Base-by-base conservation (phyloP, 805 yeast species). In the Grigorovia jiainica region DNA sequence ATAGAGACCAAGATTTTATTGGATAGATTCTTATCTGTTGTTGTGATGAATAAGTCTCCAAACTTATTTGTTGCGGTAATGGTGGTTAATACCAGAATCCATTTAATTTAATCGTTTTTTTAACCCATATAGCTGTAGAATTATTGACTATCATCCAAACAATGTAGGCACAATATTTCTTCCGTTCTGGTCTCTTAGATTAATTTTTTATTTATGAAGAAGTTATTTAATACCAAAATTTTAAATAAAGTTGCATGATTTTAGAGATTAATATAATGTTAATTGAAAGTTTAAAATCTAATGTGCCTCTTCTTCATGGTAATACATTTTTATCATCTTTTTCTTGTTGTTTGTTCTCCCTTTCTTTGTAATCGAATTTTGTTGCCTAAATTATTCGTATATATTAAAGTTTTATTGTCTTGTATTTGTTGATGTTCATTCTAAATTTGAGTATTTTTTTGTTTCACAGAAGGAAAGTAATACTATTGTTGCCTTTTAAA, bases 171-270 rank as follows among this genome's bases (percentile, higher is more conserved):
- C 65, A 55, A 48, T 50, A 43, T 50, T 50, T 58, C 60, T 55
- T 62, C 61, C 66, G 66, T 62, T 62, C 66, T 63, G 66, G 66
- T 62, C 61, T 62, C 66, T 62, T 62, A 61, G 66, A 62, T 54
- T 46, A 60, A 49, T 16, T n/a, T 43, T 52, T 42, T 55, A 55
- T 45, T 52, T 47, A 53, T 58, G 65, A 50, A 47, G 54, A 40
- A 47, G 53, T 51, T 48, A 49, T 44, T 44, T 43, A 34, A 23
- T 35, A 24, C 44, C 36, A 38, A 33, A 36, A 44, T 42, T 40
- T 39, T 17, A 48, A 44, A 43, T 44, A 40, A 48, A 44, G 54
- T 46, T 47, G 60, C 60, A 58, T 51, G 65, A 50, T 46, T 49
- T 51, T 57, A 54, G 61, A 57, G 63, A 45, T 48, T 46, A 48